These are phyloP conservation scores for Platanthera zijinensis DNA, from an alignment of 106 monocot species.

Conservation along the genomic window DNA sequence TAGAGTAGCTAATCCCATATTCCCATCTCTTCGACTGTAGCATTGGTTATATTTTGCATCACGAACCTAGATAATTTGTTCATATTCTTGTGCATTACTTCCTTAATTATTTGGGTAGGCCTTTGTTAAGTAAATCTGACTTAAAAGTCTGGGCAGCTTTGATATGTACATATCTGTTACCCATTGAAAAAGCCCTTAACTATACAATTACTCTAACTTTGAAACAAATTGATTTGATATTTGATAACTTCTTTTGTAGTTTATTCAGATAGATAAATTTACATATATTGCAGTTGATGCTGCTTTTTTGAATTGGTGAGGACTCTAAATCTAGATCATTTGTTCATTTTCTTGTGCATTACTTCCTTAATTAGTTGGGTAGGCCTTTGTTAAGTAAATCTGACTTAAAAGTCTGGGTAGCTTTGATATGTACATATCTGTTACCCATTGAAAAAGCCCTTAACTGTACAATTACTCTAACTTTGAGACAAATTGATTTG, in stretches of 20 bases:
- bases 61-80: background rate
- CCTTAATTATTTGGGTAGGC: background rate
- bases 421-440: background rate
- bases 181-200: background rate
- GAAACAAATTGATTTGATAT: no score
- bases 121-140: background rate
- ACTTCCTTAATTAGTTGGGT: background rate
- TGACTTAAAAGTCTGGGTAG: background rate
- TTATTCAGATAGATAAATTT: no score
- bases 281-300: no score
- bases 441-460: background rate
- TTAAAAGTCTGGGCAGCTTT: background rate
- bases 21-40: background rate
- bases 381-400: background rate
- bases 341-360: background rate
- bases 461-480: background rate
- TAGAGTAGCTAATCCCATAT: background rate
- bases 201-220: background rate
- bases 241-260: no score
- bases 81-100: background rate
- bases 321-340: background rate
- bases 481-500: no score
- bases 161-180: background rate
- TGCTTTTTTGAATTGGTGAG: no score
- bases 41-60: background rate